phyloP scores from a whole-genome alignment of 164 flowering plant species.

The Saururus chinensis region DNA sequence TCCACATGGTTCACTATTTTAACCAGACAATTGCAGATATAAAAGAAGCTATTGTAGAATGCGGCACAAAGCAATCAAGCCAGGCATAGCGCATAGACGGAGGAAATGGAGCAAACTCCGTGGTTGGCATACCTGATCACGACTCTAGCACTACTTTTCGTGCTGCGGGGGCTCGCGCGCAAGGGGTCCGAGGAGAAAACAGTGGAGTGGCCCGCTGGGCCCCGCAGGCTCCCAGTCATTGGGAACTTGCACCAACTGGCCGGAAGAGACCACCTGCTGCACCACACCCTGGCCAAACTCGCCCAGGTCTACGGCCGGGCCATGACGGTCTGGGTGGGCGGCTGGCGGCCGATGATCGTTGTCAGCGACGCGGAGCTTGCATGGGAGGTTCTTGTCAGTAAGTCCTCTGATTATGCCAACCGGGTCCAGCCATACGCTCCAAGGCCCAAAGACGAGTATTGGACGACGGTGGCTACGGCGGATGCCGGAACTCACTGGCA shows the following conservation, averaged over 20 bases:
- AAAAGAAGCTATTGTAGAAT: too few relatives aligned
- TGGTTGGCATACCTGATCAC: too few relatives aligned
- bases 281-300: neutral
- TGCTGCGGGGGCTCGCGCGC: neutral
- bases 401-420: slow-evolving; percentile 2
- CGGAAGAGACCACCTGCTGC: neutral
- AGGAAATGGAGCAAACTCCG: too few relatives aligned
- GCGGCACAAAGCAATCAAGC: too few relatives aligned
- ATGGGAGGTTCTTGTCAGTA: slow-evolving; percentile 6
- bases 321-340: neutral
- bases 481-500: slow-evolving; percentile 9
- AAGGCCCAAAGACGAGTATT: slow-evolving; percentile 3
- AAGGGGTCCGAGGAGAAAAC: neutral
- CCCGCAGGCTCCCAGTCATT: neutral
- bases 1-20: too few relatives aligned
- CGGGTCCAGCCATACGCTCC: neutral
- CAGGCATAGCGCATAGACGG: too few relatives aligned
- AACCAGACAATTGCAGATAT: too few relatives aligned
- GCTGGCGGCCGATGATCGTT: slow-evolving; percentile 3
- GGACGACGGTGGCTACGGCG: slow-evolving; percentile 5
- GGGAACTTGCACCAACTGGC: slow-evolving; percentile 3
- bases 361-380: too few relatives aligned
- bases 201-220: neutral
- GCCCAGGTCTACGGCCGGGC: neutral
- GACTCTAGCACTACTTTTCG: neutral